Base-by-base conservation (phyloP, 1,284 basidiomycete species). In the Limonomyces culmigenus region DNA sequence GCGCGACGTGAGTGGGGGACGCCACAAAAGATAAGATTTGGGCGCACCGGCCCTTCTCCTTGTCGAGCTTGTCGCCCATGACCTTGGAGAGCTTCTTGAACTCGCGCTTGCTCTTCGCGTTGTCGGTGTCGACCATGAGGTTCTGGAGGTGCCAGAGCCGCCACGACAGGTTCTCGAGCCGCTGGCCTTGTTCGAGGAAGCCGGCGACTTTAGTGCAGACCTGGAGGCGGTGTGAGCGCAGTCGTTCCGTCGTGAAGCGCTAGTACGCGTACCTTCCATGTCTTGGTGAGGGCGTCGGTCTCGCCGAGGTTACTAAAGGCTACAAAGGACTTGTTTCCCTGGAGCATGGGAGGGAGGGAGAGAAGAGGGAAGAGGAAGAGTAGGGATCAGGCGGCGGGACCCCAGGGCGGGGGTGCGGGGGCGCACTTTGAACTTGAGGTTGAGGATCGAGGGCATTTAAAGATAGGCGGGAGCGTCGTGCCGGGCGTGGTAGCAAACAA, bases 281-380 rank as follows among this genome's bases (percentile, higher is more conserved):
- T 86, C 63, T 74, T 80, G 38, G 81, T 81, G 52, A 86, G 62
- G 41, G 79, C 68, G 52, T 85, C 83, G 40, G 69, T 63, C 60
- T 86, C 81, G 60, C 67, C 62, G 55, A 86, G 70, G 59, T 85
- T 83, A 54, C 75, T 79, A 60, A 86, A 85, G 42, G 81, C 79
- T 54, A 85, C 79, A 56, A 86, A 86, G 53, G 81, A 84, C 64
- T 84, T 85, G 69, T 85, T 85, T 58, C 81, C 81, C 79, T 84
- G 49, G 19, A 39, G 38, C 29, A 43, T 32, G 23, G 23, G 23
- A n/a, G 23, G n/a, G 23, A 27, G 23, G 23, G 8, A 8, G n/a
- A n/a, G 23, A 8, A 27, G 23, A n/a, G 23, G 8, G 23, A n/a
- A n/a, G 23, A n/a, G n/a, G 8, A n/a, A 27, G 23, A 27, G 47